These are phyloP conservation scores for Cordyceps militaris DNA, from an alignment of 2,329 filamentous ascomycete genomes.

Conservation along the genomic window DNA sequence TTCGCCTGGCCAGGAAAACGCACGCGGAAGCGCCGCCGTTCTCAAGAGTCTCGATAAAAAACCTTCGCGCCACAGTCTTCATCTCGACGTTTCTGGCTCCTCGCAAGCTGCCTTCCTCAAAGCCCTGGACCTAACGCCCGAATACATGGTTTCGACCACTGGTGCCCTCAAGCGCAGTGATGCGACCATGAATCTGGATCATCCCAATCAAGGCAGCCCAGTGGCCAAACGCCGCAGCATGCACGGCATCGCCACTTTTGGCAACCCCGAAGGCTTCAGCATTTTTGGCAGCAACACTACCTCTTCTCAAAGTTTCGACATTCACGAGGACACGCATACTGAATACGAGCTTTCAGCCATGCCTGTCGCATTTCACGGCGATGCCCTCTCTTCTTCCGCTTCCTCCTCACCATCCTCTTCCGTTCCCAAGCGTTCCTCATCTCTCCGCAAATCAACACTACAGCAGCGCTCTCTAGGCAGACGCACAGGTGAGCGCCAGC, in stretches of 20 bases:
- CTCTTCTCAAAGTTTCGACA: slow-evolving; percentile 42
- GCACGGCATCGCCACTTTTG: slow-evolving; percentile 62
- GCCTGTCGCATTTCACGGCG: slow-evolving; percentile 27
- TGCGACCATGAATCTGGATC: slow-evolving; percentile 80
- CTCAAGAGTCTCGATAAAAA: slow-evolving; percentile 40
- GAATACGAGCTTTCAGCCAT: slow-evolving; percentile 48
- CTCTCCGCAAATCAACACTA: slow-evolving; percentile 76
- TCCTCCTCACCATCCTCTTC: slow-evolving; percentile 43
- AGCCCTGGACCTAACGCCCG: slow-evolving; percentile 38
- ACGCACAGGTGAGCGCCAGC: slow-evolving; percentile 49
- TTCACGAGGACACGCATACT: slow-evolving; percentile 39
- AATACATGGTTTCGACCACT: slow-evolving; percentile 35
- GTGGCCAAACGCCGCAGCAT: slow-evolving; percentile 86
- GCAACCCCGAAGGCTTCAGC: slow-evolving; percentile 53
- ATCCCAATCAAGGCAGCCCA: slow-evolving; percentile 70
- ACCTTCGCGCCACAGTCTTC: slow-evolving; percentile 46
- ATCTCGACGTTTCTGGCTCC: slow-evolving; percentile 49
- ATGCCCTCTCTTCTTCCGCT: slow-evolving; percentile 27
- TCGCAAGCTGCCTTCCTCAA: slow-evolving; percentile 45
- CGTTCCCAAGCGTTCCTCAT: slow-evolving; percentile 64
- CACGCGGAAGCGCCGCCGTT: slow-evolving; percentile 32
- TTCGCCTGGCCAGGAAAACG: slow-evolving; percentile 35
- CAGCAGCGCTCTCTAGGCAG: slow-evolving; percentile 70
- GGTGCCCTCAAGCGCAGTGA: slow-evolving; percentile 92
- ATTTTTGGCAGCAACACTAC: slow-evolving; percentile 60